Conservation (phyloP, 768 basidiomycete genomes). For the Collybia nuda region DNA sequence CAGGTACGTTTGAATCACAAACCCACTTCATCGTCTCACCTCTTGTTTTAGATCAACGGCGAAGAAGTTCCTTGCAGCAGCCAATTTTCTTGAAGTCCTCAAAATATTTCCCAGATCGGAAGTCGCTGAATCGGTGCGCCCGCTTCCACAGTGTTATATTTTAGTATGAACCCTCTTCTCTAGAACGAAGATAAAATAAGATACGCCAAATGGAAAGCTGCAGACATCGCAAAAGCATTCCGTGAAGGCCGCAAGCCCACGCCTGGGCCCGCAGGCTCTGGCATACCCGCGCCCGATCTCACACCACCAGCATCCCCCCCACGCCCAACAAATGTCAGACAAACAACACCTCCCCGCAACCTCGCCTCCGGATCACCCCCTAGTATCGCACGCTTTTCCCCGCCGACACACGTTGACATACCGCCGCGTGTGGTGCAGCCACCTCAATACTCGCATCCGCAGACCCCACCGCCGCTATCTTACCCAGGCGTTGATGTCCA, state of each 20-base stretch:
- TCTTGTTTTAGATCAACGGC: slow-evolving; percentile 69
- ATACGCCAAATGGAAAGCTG: slow-evolving; percentile 98
- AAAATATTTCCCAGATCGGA: slow-evolving; percentile 67
- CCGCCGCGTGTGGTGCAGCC: not conserved
- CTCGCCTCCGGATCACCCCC: slow-evolving; percentile 20
- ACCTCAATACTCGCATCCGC: not conserved
- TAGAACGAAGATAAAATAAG: slow-evolving; percentile 86
- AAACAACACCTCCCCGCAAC: slow-evolving; percentile 22
- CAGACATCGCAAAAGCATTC: slow-evolving; percentile 90
- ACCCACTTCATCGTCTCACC: not conserved
- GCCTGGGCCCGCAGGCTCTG: slow-evolving; percentile 70
- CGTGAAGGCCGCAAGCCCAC: slow-evolving; percentile 88
- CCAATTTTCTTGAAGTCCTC: slow-evolving; percentile 91
- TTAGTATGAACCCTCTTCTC: not conserved
- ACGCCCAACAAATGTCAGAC: slow-evolving; percentile 7
- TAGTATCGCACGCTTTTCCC: slow-evolving; percentile 25
- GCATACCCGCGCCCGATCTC: slow-evolving; percentile 19
- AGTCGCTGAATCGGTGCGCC: slow-evolving; percentile 52
- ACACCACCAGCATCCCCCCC: slow-evolving; percentile 8
- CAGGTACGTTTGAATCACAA: slow-evolving; percentile 46
- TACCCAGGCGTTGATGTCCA: slow-evolving; percentile 11
- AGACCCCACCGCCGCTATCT: slow-evolving; percentile 14
- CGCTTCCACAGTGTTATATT: not conserved
- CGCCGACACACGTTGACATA: slow-evolving; percentile 18
- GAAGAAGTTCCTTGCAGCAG: slow-evolving; percentile 92